phyloP scores from a whole-genome alignment of 2,329 filamentous ascomycete genomes.

The Pseudonectria buxi region DNA sequence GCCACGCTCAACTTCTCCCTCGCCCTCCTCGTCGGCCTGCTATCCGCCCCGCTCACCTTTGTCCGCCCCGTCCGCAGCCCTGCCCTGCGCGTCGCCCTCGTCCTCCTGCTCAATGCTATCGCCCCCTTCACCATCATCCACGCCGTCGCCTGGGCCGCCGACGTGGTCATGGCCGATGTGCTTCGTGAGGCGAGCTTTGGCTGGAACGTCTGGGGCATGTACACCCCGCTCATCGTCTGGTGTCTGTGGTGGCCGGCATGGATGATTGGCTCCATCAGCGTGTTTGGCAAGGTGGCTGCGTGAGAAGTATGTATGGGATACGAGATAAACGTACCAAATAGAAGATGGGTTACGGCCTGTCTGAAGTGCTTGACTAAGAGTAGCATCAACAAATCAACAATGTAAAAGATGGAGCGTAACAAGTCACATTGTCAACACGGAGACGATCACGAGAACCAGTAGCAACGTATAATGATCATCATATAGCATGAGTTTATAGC shows the following conservation, averaged over 20 bases:
- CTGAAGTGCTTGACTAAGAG: too few species aligned
- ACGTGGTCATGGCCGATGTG: conserved; percentile 46
- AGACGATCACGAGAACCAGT: conserved; percentile 2
- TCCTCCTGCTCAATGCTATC: conserved; percentile 49
- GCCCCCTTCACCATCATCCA: conserved; percentile 54
- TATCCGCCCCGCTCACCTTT: conserved; percentile 76
- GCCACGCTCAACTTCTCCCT: conserved; percentile 95
- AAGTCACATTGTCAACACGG: neutral
- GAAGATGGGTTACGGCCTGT: too few species aligned
- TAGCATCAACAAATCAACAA: too few species aligned
- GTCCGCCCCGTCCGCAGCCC: conserved; percentile 42
- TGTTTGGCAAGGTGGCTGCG: conserved; percentile 35
- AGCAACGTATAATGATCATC: neutral
- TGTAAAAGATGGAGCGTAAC: too few species aligned
- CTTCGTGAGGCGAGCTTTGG: conserved; percentile 72
- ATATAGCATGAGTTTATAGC: conserved; percentile 15
- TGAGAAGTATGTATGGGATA: conserved; percentile 4
- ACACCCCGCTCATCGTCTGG: conserved; percentile 86
- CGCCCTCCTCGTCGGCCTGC: conserved; percentile 74
- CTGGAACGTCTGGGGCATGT: conserved; percentile 85
- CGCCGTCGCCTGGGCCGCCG: conserved; percentile 36
- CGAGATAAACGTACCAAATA: neutral
- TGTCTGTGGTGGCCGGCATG: conserved; percentile 94
- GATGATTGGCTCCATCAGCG: conserved; percentile 57
- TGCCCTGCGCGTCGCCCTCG: conserved; percentile 35